Conservation (phyloP, 192 early-diverging fungal genomes). For the Dissophora globulifera region DNA sequence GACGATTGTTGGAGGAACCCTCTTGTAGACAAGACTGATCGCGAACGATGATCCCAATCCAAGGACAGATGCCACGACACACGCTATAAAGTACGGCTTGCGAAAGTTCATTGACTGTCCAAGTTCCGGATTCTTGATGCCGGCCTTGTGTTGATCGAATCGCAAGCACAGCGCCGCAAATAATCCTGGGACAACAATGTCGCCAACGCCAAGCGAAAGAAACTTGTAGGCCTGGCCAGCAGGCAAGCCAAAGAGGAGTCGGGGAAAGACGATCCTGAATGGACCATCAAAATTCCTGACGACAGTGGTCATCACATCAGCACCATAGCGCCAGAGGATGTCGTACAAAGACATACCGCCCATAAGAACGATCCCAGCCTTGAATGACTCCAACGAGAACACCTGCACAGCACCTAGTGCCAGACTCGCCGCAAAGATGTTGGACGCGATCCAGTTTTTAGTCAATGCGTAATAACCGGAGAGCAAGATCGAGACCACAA, state of each 20-base stretch:
- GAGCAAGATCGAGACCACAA: conserved; percentile 65
- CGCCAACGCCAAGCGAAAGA: conserved; percentile 92
- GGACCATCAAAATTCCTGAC: conserved; percentile 92
- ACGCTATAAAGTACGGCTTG: conserved; percentile 88
- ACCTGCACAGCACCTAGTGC: conserved; percentile 84
- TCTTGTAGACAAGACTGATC: conserved; percentile 88
- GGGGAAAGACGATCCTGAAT: conserved; percentile 93
- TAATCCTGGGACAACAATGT: conserved; percentile 95
- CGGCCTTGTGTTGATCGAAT: conserved; percentile 84
- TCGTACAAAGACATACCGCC: conserved; percentile 90
- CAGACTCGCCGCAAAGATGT: conserved; percentile 86
- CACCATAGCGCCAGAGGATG: conserved; percentile 95
- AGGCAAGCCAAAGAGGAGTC: conserved; percentile 65
- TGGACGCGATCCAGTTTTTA: conserved; percentile 93
- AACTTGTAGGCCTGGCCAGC: conserved; percentile 64
- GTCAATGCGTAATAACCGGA: conserved; percentile 79
- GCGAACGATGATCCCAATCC: conserved; percentile 86
- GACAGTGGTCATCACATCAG: conserved; percentile 92
- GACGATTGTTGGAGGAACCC: conserved; percentile 89
- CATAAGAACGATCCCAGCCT: conserved; percentile 89
- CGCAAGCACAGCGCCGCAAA: conserved; percentile 90
- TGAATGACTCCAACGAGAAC: conserved; percentile 92
- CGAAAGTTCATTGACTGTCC: conserved; percentile 70
- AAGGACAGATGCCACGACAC: conserved; percentile 77
- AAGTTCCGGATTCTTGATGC: conserved; percentile 61